Evolutionary conservation across 2,329 filamentous ascomycete species (phyloP).

Genomic region (Cercospora canescens): DNA sequence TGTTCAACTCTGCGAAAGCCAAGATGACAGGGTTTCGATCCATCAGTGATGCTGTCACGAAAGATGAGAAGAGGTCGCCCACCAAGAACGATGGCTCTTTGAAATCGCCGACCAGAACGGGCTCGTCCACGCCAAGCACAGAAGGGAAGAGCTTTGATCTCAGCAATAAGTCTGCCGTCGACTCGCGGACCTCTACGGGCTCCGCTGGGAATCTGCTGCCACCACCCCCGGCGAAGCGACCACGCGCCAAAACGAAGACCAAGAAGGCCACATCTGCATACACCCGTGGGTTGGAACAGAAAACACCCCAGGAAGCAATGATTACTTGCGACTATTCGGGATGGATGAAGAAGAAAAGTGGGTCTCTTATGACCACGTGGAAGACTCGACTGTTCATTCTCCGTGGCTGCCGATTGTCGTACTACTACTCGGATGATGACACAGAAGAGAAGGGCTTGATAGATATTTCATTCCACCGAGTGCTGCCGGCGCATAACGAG

Average conservation of each 20-base stretch:
- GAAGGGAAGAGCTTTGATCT: slow-evolving; percentile 46
- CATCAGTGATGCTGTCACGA: slow-evolving; percentile 72
- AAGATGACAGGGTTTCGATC: slow-evolving; percentile 72
- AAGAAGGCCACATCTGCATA: slow-evolving; percentile 98
- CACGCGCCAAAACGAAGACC: slow-evolving; percentile 42
- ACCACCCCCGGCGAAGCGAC: slow-evolving; percentile 29
- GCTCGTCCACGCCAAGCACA: slow-evolving; percentile 67
- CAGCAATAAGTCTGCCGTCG: slow-evolving; percentile 35
- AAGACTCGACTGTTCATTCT: slow-evolving; percentile 95
- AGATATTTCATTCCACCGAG: slow-evolving; percentile 94
- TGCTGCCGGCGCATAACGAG: slow-evolving; percentile 92
- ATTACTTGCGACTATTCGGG: slow-evolving; percentile 87
- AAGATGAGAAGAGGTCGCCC: slow-evolving; percentile 47
- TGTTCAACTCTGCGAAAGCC: slow-evolving; percentile 34
- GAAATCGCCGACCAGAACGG: slow-evolving; percentile 71
- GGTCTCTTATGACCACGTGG: slow-evolving; percentile 95
- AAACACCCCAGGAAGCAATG: slow-evolving; percentile 80
- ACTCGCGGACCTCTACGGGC: slow-evolving; percentile 46
- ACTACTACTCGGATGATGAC: slow-evolving; percentile 94
- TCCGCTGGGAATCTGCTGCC: slow-evolving; percentile 40
- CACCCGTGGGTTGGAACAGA: slow-evolving; percentile 78
- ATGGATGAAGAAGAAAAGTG: slow-evolving; percentile 99
- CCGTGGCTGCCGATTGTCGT: slow-evolving; percentile 84
- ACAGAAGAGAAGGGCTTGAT: slow-evolving; percentile 93
- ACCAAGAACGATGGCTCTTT: slow-evolving; percentile 40